Conservation (phyloP, 2,329 filamentous ascomycete genomes). For the Triangularia verruculosa region DNA sequence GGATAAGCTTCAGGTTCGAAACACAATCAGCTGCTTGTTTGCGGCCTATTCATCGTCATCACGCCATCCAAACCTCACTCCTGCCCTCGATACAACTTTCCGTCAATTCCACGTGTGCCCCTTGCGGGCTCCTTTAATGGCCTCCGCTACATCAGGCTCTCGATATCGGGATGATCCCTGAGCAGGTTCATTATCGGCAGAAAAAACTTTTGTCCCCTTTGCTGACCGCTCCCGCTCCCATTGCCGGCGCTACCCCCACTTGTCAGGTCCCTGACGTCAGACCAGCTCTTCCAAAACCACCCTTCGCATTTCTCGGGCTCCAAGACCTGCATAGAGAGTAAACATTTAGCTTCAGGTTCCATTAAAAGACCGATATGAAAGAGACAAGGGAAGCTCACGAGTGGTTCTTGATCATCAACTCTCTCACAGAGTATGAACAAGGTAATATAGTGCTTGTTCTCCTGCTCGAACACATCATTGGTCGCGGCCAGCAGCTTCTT, state of each 20-base stretch:
- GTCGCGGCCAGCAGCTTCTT: slow-evolving; percentile 58
- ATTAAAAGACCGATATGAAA: no score
- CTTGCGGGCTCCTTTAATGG: background rate
- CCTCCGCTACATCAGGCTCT: slow-evolving; percentile 8
- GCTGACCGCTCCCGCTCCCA: slow-evolving; percentile 23
- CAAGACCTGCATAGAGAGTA: slow-evolving; percentile 36
- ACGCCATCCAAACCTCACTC: background rate
- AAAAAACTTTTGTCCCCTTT: slow-evolving; percentile 37
- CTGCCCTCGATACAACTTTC: background rate
- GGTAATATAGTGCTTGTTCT: slow-evolving; percentile 72
- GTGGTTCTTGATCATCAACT: slow-evolving; percentile 48
- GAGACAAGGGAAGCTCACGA: slow-evolving; percentile 41
- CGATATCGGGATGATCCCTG: slow-evolving; percentile 27
- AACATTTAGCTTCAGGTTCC: background rate
- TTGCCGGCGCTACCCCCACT: background rate
- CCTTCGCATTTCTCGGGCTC: slow-evolving; percentile 51
- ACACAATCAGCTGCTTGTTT: background rate
- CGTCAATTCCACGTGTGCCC: background rate
- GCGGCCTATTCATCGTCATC: background rate
- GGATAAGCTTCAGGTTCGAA: background rate
- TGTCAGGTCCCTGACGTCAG: slow-evolving; percentile 38
- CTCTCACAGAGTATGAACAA: slow-evolving; percentile 60
- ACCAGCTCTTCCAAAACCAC: slow-evolving; percentile 50
- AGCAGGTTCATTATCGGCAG: slow-evolving; percentile 40
- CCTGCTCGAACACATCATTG: slow-evolving; percentile 60